phyloP scores from a whole-genome alignment of 768 basidiomycete species.

The Lactifluus rugatus region DNA sequence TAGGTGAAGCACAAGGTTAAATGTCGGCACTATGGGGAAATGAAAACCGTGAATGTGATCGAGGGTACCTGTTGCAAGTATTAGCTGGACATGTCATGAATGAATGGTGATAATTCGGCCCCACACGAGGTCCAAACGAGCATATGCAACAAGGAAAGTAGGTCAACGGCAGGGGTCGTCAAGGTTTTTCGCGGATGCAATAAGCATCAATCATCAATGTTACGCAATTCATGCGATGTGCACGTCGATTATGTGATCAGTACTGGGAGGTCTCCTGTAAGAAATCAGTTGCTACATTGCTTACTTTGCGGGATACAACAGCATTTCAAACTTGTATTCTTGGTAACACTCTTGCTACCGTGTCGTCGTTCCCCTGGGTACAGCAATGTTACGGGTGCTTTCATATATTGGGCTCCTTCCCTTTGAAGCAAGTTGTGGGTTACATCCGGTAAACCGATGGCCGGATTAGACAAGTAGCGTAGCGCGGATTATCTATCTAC shows the following conservation, averaged over 20 bases:
- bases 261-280: background rate
- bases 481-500: constrained; percentile 32
- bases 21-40: background rate
- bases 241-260: background rate
- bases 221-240: constrained; percentile 1
- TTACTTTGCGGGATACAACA: background rate
- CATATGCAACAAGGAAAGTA: background rate
- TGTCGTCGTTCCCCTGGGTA: background rate
- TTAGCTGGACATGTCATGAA: background rate
- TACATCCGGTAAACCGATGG: background rate
- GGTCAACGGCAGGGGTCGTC: background rate
- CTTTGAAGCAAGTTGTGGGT: background rate
- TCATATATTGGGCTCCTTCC: background rate
- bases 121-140: background rate
- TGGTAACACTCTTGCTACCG: background rate
- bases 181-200: background rate
- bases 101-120: constrained; percentile 3
- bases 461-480: constrained; percentile 28
- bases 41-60: background rate
- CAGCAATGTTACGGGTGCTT: background rate
- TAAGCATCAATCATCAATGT: background rate
- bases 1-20: background rate
- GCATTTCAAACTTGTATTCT: background rate
- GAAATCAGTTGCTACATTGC: constrained; percentile 1
- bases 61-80: background rate